These are phyloP conservation scores for Entoloma clypeatum DNA, from an alignment of 1,284 basidiomycete genomes.

Conservation along the genomic window DNA sequence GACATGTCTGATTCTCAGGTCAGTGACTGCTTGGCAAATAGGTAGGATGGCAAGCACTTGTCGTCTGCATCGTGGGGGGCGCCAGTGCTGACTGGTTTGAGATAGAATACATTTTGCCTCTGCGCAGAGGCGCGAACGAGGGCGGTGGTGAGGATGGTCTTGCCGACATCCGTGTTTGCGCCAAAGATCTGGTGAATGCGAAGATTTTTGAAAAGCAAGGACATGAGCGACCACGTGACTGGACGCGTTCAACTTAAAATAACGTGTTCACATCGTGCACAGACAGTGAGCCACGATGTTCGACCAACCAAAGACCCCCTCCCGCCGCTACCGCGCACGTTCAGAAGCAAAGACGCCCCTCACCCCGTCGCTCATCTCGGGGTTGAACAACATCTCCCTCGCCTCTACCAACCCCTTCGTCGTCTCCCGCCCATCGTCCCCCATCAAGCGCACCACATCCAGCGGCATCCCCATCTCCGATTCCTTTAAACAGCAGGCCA, in stretches of 20 bases:
- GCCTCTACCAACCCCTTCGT: constrained; percentile 61
- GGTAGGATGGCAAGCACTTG: constrained; percentile 44
- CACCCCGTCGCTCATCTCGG: constrained; percentile 59
- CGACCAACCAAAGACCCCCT: constrained; percentile 56
- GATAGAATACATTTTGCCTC: constrained; percentile 63
- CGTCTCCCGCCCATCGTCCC: constrained; percentile 53
- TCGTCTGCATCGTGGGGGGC: constrained; percentile 79
- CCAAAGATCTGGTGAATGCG: constrained; percentile 89
- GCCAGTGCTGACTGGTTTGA: constrained; percentile 92
- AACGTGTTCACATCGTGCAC: constrained; percentile 1
- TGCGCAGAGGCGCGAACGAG: constrained; percentile 72
- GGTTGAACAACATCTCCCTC: constrained; percentile 51
- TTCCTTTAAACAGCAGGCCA: constrained; percentile 57
- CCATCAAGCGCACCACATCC: constrained; percentile 54
- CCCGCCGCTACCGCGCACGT: constrained; percentile 56
- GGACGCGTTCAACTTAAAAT: background rate
- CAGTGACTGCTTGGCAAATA: constrained; percentile 1
- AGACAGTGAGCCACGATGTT: constrained; percentile 6
- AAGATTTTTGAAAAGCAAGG: constrained; percentile 69
- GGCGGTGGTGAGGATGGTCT: constrained; percentile 85
- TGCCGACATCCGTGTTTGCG: constrained; percentile 90
- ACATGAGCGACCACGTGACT: constrained; percentile 30
- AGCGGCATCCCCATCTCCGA: constrained; percentile 48
- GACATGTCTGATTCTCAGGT: constrained; percentile 58
- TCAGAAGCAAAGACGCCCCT: constrained; percentile 71